Percentiles rank a stretch among this genome's conserved stretches.
Evolutionary conservation across 345 rosid species (phyloP).

Genomic region (Melaleuca alternifolia): DNA sequence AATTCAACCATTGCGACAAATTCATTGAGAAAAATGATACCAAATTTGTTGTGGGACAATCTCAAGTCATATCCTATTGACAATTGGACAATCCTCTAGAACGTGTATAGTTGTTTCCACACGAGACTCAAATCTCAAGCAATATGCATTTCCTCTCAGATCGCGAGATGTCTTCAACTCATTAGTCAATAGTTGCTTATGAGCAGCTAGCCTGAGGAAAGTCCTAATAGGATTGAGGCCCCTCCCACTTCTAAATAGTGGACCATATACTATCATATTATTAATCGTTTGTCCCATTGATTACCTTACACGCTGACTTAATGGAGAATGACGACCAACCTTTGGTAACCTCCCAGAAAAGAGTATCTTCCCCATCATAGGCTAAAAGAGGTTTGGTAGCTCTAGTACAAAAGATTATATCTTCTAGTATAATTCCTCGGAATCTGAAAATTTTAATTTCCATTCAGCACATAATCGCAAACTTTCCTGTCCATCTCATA

Average conservation of each 20-base stretch:
- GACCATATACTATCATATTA: background rate
- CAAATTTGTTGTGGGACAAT: background rate
- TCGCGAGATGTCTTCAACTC: background rate
- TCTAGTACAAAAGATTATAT: no score
- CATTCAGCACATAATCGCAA: no score
- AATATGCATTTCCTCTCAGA: background rate
- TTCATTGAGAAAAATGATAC: background rate
- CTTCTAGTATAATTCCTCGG: no score
- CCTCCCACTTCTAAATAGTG: background rate
- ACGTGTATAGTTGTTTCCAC: background rate
- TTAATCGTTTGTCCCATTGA: background rate
- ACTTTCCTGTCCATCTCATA: no score
- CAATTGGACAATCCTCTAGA: background rate
- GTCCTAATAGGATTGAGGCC: background rate
- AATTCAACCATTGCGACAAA: background rate
- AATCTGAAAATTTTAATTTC: no score
- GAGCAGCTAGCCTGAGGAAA: background rate
- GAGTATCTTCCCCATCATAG: background rate
- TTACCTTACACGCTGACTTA: background rate
- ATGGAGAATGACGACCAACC: no score
- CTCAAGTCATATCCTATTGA: background rate
- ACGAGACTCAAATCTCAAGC: background rate
- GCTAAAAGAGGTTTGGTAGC: no score
- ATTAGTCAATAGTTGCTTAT: background rate
- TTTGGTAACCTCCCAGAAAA: background rate